Conservation (phyloP, 345 rosid genomes). For the Eucalyptus victrix region DNA sequence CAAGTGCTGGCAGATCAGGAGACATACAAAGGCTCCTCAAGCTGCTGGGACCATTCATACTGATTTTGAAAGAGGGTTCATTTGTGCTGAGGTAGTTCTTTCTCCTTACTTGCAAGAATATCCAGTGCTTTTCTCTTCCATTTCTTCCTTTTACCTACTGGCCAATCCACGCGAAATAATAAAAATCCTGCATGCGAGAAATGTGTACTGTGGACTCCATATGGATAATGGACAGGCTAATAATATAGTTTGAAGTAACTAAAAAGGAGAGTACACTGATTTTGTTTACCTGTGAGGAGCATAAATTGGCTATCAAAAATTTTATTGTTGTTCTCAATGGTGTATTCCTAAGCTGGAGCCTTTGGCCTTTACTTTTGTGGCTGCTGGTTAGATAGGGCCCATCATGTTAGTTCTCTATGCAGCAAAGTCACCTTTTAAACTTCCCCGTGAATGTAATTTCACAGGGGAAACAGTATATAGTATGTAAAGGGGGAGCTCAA, state of each 20-base stretch:
- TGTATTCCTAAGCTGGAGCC: not conserved
- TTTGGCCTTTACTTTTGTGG: not conserved
- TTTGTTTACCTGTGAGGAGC: not conserved
- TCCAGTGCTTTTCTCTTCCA: not conserved
- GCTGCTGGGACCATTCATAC: slow-evolving; percentile 94
- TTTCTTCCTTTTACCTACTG: not conserved
- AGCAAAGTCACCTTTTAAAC: not conserved
- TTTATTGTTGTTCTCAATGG: not conserved
- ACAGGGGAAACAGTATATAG: not conserved
- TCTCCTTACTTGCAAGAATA: not conserved
- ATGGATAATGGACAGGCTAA: not conserved
- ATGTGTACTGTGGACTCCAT: not conserved
- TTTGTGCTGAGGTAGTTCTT: slow-evolving; percentile 85
- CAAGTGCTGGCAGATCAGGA: slow-evolving; percentile 96
- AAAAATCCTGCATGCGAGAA: not conserved
- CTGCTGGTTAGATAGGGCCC: not conserved
- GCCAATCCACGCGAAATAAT: not conserved
- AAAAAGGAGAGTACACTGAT: not conserved
- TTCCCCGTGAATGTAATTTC: not conserved
- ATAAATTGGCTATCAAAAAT: not conserved
- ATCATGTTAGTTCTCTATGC: not conserved
- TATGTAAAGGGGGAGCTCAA: not conserved
- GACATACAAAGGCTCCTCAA: slow-evolving; percentile 94
- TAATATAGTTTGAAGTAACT: not conserved
- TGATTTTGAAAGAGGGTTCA: slow-evolving; percentile 95